These are phyloP conservation scores for Fusarium sambucinum DNA, from an alignment of 2,329 filamentous ascomycete species.

Conservation along the genomic window DNA sequence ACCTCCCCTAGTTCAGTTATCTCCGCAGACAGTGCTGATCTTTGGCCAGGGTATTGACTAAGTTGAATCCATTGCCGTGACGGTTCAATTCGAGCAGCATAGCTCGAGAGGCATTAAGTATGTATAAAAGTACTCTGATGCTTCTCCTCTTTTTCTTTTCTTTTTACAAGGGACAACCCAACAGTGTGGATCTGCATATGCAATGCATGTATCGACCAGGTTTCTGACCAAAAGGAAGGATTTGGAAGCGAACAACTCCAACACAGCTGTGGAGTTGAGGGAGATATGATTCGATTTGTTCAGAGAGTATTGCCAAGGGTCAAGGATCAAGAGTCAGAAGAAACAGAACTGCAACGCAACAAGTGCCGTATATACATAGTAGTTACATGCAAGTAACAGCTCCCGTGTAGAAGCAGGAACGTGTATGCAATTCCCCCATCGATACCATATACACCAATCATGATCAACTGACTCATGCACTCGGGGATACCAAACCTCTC, in stretches of 20 bases:
- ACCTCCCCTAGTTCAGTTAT: neutral
- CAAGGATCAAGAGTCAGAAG: neutral
- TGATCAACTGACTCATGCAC: constrained; percentile 1
- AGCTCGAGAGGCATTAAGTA: neutral
- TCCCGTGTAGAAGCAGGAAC: neutral
- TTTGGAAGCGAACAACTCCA: neutral
- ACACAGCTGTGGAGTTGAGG: neutral
- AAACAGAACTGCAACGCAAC: neutral
- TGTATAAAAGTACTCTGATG: neutral
- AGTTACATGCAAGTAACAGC: neutral
- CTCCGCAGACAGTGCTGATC: constrained; percentile 1
- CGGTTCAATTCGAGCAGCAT: neutral
- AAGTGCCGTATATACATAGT: neutral
- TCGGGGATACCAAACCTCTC: neutral
- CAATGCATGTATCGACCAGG: constrained; percentile 10
- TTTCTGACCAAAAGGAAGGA: constrained; percentile 3
- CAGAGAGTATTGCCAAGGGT: neutral
- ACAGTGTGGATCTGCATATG: constrained; percentile 27
- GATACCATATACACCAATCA: neutral
- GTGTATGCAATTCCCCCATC: neutral
- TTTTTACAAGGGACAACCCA: constrained; percentile 1
- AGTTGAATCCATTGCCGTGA: neutral
- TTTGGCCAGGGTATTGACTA: constrained; percentile 7
- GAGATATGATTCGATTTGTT: neutral
- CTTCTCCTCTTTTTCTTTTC: neutral